Base-by-base conservation (phyloP, 345 rosid genomes). In the Hibiscus trionum region DNA sequence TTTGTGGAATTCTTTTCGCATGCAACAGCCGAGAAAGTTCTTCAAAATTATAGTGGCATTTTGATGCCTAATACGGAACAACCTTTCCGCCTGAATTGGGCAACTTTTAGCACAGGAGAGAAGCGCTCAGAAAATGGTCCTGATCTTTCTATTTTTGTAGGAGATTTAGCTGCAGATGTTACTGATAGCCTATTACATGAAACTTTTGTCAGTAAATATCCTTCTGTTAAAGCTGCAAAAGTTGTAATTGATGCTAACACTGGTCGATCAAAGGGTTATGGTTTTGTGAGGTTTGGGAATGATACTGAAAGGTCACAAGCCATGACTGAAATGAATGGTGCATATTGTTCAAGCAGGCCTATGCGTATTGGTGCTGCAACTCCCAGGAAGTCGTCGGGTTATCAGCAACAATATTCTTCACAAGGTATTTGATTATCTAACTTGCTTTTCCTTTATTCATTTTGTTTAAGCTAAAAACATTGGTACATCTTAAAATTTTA, bases 341-440 rank as follows among this genome's bases (percentile, higher is more conserved):
- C 83, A 16, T 86, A 87, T 77, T 95, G 97, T 81, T 91, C 90
- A 3, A 92, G 87, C 83, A 87, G 99, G 86, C 88, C 97, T 37
- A 95, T 95, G 99, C 90, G 97, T 7, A 92, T 90, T 21, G 97
- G 96, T 78, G 90, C 97, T 69, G 97, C 99, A 61, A 92, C 97
- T 31, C 97, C 99, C 3, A 86, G 93, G 82, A 90, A 95, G 77
- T 83, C 96, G 4, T 88, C 90, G 60, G 90, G 88, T 62, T 92
- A 86, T 83, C 99, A 88, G 70, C 96, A 86, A 78, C 91, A 87
- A 73, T 84, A 82, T 72, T 81, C 84, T 52, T 79, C 86, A 39
- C 84, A 85, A 80, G 89, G 96, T 90, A 77, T 47, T 49, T 47
- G 42, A 29, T 72, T 72, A 52, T 77, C 76, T 11, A 68, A 50